These are phyloP conservation scores for Saitozyma sp. DNA, from an alignment of 768 basidiomycete genomes.

Conservation along the genomic window DNA sequence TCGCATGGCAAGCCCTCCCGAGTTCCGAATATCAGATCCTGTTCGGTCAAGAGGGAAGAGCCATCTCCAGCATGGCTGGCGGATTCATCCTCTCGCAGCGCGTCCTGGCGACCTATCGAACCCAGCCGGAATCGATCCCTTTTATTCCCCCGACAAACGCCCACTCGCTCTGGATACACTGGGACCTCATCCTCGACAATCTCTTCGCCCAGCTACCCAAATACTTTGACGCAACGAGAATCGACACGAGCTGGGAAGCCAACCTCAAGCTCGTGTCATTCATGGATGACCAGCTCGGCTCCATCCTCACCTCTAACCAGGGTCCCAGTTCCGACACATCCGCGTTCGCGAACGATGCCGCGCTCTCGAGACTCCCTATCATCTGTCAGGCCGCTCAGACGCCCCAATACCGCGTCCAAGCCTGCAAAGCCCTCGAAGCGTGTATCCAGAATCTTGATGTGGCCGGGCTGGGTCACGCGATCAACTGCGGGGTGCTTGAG, in stretches of 20 bases:
- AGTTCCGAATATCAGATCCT: slow-evolving; percentile 29
- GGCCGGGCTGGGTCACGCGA: slow-evolving; percentile 20
- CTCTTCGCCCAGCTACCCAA: slow-evolving; percentile 44
- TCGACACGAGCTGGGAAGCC: slow-evolving; percentile 26
- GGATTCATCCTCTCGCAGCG: slow-evolving; percentile 44
- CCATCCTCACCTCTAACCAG: slow-evolving; percentile 23
- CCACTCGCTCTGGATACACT: slow-evolving; percentile 41
- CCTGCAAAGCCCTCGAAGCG: slow-evolving; percentile 31
- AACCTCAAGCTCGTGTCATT: slow-evolving; percentile 35
- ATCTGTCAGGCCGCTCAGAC: slow-evolving; percentile 35
- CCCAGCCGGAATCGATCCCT: slow-evolving; percentile 39
- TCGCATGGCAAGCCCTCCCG: slow-evolving; percentile 42
- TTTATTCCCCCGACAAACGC: slow-evolving; percentile 28
- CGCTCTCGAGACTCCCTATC: slow-evolving; percentile 37
- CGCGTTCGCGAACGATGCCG: slow-evolving; percentile 2
- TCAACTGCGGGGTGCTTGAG: slow-evolving; percentile 38
- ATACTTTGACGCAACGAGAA: slow-evolving; percentile 23
- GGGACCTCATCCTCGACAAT: slow-evolving; percentile 47
- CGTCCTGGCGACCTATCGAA: slow-evolving; percentile 32
- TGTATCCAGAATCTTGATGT: slow-evolving; percentile 25
- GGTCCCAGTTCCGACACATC: background rate
- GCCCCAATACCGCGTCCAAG: slow-evolving; percentile 14
- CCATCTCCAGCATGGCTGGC: slow-evolving; percentile 28
- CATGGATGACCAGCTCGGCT: slow-evolving; percentile 44
- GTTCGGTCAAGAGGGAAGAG: slow-evolving; percentile 33